Conservation (phyloP, 139 green algal species). For the Picochlorum costavermella region DNA sequence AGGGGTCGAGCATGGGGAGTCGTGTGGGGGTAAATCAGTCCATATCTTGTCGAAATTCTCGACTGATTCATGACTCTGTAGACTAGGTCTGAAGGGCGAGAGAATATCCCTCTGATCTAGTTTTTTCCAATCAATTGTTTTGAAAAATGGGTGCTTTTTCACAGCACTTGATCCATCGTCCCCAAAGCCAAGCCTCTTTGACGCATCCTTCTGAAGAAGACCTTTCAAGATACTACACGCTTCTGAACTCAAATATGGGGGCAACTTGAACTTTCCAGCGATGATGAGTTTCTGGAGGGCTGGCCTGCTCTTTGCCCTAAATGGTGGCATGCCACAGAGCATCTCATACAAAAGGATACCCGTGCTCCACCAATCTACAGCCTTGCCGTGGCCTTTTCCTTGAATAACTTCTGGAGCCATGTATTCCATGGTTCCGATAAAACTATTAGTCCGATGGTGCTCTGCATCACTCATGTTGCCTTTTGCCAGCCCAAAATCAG, state of each 20-base stretch:
- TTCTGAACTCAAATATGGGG: constrained; percentile 40
- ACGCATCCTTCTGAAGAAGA: constrained; percentile 74
- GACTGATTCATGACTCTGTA: constrained; percentile 26
- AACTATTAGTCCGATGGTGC: constrained; percentile 67
- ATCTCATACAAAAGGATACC: constrained; percentile 97
- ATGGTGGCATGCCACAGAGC: constrained; percentile 86
- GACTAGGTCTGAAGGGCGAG: constrained; percentile 75
- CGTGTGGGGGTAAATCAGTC: constrained; percentile 57
- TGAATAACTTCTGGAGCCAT: constrained; percentile 80
- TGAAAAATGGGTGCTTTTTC: constrained; percentile 83
- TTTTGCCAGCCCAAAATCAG: constrained; percentile 75
- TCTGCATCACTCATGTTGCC: constrained; percentile 50
- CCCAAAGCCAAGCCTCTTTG: constrained; percentile 74
- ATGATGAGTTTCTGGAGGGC: constrained; percentile 82
- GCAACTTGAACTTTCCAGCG: constrained; percentile 70
- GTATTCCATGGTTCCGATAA: constrained; percentile 94
- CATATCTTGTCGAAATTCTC: constrained; percentile 85
- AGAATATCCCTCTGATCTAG: constrained; percentile 62
- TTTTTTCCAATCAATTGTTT: constrained; percentile 70
- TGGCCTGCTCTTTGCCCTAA: constrained; percentile 73
- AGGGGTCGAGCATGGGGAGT: constrained; percentile 65
- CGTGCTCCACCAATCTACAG: constrained; percentile 94
- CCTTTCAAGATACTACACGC: constrained; percentile 48
- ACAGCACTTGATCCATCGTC: constrained; percentile 43
- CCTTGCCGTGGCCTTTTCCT: constrained; percentile 72